phyloP scores from a whole-genome alignment of 805 yeast genomes.

The Nakazawaea molendinolei region DNA sequence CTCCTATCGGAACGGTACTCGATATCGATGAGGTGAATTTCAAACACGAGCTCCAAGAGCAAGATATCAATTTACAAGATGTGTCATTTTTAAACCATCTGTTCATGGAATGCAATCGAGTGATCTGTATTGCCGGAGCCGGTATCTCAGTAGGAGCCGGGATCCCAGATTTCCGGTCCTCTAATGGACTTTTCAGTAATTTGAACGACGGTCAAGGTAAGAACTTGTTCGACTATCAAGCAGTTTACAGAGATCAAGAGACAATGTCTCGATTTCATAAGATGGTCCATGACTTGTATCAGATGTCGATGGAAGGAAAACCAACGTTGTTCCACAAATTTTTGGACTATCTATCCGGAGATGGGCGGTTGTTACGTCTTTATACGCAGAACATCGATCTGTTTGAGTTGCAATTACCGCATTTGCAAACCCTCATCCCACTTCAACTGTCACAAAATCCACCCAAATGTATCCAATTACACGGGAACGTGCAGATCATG shows the following conservation, averaged over 20 bases:
- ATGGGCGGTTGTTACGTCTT: constrained; percentile 60
- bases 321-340: constrained; percentile 75
- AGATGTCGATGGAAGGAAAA: constrained; percentile 43
- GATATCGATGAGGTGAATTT: constrained; percentile 22
- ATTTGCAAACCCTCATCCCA: constrained; percentile 44
- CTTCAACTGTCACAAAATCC: constrained; percentile 33
- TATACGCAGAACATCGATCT: constrained; percentile 90
- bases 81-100: constrained; percentile 46
- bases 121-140: constrained; percentile 77
- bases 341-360: constrained; percentile 50
- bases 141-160: constrained; percentile 69
- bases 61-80: constrained; percentile 28
- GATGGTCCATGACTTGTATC: constrained; percentile 59
- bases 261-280: constrained; percentile 63
- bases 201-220: constrained; percentile 38
- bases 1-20: constrained; percentile 37
- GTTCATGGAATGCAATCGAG: constrained; percentile 45
- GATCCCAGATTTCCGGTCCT: constrained; percentile 77
- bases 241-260: constrained; percentile 59
- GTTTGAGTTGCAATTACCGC: constrained; percentile 53
- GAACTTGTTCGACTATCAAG: constrained; percentile 64
- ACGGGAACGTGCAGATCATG: constrained; percentile 71
- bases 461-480: constrained; percentile 71
- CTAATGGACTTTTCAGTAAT: constrained; percentile 66
- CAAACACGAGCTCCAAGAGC: constrained; percentile 22